Percentiles rank a stretch among this genome's conserved stretches.
These are phyloP conservation scores for Candida boidinii DNA, from an alignment of 805 yeast genomes.

Conservation along the genomic window DNA sequence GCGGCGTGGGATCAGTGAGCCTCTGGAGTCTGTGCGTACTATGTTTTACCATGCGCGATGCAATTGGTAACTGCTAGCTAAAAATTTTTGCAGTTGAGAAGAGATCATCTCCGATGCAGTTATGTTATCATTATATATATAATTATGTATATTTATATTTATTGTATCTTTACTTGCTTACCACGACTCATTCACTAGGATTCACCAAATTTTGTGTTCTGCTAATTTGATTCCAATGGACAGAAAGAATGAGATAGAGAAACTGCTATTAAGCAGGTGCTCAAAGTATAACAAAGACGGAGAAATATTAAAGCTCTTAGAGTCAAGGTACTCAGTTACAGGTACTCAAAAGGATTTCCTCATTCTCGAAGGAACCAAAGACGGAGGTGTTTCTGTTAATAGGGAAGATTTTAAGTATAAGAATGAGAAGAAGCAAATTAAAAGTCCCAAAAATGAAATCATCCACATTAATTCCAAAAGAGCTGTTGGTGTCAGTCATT, in stretches of 20 bases:
- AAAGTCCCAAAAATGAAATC: constrained; percentile 12
- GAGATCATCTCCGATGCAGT: neutral
- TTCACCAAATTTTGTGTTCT: too few relatives aligned
- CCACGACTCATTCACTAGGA: too few relatives aligned
- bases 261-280: constrained; percentile 35
- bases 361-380: constrained; percentile 29
- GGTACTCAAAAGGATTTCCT: constrained; percentile 41
- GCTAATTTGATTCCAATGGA: constrained; percentile 27
- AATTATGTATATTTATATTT: neutral
- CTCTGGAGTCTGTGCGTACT: too few relatives aligned
- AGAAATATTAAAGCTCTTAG: constrained; percentile 31
- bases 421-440: constrained; percentile 9
- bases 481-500: neutral
- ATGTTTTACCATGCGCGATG: too few relatives aligned
- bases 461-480: neutral
- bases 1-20: too few relatives aligned
- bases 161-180: neutral
- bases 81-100: neutral
- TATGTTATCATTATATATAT: neutral
- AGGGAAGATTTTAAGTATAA: constrained; percentile 8
- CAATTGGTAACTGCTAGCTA: neutral
- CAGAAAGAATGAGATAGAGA: constrained; percentile 35
- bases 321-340: constrained; percentile 33
- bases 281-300: constrained; percentile 25
- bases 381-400: constrained; percentile 11